A percentile compares a stretch with the other conserved stretches of the same genome.
Conservation (phyloP, 495 filamentous ascomycete genomes). For the Monascus purpureus region DNA sequence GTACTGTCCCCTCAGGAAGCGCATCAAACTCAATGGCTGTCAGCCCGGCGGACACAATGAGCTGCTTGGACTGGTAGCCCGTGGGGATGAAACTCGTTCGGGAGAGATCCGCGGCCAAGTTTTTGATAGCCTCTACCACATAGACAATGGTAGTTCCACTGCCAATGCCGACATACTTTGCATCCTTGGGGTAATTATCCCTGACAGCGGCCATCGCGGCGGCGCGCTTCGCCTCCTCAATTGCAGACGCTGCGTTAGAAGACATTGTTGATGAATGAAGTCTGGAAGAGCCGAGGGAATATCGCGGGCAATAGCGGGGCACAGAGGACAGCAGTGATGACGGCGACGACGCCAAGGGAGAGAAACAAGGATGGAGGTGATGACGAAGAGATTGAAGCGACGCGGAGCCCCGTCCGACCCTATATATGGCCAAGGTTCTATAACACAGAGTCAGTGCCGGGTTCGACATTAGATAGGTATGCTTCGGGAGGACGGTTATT, state of each 20-base stretch:
- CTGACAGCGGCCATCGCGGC: constrained; percentile 74
- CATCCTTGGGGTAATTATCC: constrained; percentile 63
- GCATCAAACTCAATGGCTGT: constrained; percentile 62
- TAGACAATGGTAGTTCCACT: constrained; percentile 89
- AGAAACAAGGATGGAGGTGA: not conserved
- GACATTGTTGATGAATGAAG: constrained; percentile 26
- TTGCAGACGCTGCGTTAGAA: constrained; percentile 14
- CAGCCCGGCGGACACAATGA: constrained; percentile 67
- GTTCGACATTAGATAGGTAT: too few species aligned
- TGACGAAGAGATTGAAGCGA: too few species aligned
- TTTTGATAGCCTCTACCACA: constrained; percentile 87
- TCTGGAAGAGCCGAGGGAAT: too few species aligned
- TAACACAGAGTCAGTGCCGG: too few species aligned
- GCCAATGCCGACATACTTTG: constrained; percentile 78
- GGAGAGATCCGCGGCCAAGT: constrained; percentile 43
- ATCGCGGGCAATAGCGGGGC: too few species aligned
- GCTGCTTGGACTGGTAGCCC: constrained; percentile 72
- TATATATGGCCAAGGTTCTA: too few species aligned
- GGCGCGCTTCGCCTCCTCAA: constrained; percentile 74
- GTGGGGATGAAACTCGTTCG: constrained; percentile 77
- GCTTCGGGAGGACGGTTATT: too few species aligned
- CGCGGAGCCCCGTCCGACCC: too few species aligned
- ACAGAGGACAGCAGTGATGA: constrained; percentile 2
- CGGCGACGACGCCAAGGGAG: constrained; percentile 3
- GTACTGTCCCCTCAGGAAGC: constrained; percentile 41